Conservation (phyloP, 257 asterid genomes). For the Solanum peruvianum region DNA sequence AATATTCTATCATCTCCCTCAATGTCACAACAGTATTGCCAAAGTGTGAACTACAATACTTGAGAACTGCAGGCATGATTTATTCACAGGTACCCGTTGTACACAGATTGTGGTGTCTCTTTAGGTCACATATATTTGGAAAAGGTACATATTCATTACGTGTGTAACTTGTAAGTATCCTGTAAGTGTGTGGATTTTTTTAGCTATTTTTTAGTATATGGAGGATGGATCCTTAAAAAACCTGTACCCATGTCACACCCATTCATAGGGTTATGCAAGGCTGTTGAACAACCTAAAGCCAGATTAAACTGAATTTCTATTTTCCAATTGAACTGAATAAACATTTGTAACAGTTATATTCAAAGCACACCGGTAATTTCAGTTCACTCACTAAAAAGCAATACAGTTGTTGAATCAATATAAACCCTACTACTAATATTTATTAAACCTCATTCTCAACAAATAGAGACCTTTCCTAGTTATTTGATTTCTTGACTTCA, state of each 20-base stretch:
- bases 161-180: not conserved
- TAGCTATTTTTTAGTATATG: not conserved
- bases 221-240: not conserved
- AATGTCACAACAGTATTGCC: not conserved
- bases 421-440: not conserved
- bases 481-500: not conserved
- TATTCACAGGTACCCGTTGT: not conserved
- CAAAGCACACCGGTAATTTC: not conserved
- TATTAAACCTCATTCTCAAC: not conserved
- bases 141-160: not conserved
- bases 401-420: not conserved
- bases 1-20: not conserved
- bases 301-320: not conserved
- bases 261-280: not conserved
- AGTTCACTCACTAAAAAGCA: not conserved
- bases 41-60: not conserved
- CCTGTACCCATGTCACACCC: not conserved
- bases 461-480: not conserved
- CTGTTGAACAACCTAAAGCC: not conserved
- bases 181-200: not conserved
- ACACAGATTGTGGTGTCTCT: not conserved
- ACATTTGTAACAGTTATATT: not conserved
- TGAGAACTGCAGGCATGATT: not conserved
- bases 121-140: not conserved
- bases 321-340: not conserved